Evolutionary conservation across 2,329 filamentous ascomycete species (phyloP).

Genomic region (Diaporthe longicolla): DNA sequence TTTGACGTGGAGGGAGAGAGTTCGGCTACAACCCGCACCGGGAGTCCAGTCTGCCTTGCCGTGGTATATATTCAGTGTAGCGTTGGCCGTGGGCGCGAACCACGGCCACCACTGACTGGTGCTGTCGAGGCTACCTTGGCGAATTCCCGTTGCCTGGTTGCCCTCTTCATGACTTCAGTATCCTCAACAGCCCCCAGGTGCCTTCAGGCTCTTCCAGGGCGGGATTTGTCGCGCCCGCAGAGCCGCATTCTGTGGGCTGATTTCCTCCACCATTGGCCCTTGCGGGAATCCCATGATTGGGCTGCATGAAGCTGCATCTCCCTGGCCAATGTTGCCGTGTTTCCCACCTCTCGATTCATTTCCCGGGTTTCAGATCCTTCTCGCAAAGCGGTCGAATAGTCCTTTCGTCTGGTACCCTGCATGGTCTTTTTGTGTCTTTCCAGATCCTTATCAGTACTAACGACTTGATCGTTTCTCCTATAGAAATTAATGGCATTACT

Average conservation of each 20-base stretch:
- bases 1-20: neutral
- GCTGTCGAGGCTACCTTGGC: neutral
- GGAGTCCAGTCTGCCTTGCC: neutral
- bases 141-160: neutral
- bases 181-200: neutral
- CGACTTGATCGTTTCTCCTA: neutral
- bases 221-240: neutral
- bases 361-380: neutral
- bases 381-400: neutral
- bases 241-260: conserved; percentile 6
- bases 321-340: neutral
- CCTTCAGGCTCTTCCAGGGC: neutral
- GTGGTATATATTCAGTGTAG: conserved; percentile 10
- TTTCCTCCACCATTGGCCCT: neutral
- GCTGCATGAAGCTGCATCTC: conserved; percentile 10
- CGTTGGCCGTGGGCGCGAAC: neutral
- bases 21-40: neutral
- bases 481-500: neutral
- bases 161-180: neutral
- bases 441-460: neutral
- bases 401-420: neutral
- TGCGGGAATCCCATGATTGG: too few species aligned
- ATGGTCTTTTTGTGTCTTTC: neutral
- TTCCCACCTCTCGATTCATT: neutral
- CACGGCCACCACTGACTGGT: neutral